These are phyloP conservation scores for Collybia nuda DNA, from an alignment of 768 basidiomycete species.

Conservation along the genomic window DNA sequence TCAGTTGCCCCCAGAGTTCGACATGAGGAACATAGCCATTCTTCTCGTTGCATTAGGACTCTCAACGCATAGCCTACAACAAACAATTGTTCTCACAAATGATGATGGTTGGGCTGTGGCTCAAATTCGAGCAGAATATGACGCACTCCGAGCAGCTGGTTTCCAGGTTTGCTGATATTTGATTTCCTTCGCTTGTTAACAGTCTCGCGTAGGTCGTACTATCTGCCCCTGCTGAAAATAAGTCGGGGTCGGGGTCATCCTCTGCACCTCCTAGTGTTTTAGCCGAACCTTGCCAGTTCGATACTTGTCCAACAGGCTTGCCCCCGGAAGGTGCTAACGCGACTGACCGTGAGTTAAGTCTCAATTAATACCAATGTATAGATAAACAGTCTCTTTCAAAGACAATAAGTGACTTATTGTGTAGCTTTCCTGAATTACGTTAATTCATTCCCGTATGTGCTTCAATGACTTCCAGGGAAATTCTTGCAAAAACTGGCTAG, in stretches of 20 bases:
- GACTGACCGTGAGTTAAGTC: constrained; percentile 28
- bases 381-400: no score
- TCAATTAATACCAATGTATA: no score
- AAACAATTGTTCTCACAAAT: constrained; percentile 23
- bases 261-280: constrained; percentile 28
- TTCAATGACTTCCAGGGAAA: background rate
- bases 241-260: constrained; percentile 40
- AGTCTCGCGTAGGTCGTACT: constrained; percentile 32
- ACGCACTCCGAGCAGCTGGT: constrained; percentile 31
- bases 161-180: constrained; percentile 27
- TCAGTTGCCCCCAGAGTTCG: no score
- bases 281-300: constrained; percentile 37
- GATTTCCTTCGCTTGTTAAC: background rate
- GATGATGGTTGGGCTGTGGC: constrained; percentile 41
- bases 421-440: constrained; percentile 41
- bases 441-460: constrained; percentile 38
- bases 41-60: no score
- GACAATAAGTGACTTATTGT: background rate
- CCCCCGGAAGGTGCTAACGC: constrained; percentile 39
- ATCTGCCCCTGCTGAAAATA: constrained; percentile 39
- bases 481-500: constrained; percentile 12
- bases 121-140: constrained; percentile 36
- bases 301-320: constrained; percentile 38
- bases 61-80: background rate
- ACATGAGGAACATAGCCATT: no score